phyloP scores from a whole-genome alignment of 139 green algal species.

The Mychonastes homosphaera region DNA sequence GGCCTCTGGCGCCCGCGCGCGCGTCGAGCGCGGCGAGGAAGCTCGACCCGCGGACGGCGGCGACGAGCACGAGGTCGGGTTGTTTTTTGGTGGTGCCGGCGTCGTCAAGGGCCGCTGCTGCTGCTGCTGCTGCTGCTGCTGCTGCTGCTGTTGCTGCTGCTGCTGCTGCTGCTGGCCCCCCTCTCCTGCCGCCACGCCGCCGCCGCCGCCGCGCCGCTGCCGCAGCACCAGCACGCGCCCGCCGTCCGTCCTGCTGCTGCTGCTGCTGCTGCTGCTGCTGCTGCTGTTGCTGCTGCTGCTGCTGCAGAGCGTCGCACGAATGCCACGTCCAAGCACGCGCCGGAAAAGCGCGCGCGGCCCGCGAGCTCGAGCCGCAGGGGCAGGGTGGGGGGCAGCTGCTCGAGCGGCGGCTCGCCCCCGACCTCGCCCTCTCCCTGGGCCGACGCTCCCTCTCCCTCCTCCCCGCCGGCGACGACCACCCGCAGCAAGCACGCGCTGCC shows the following conservation, averaged over 20 bases:
- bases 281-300: slow-evolving; percentile 3
- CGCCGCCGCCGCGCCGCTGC: not conserved
- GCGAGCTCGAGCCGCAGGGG: not conserved
- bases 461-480: too few species aligned
- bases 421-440: not conserved
- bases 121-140: slow-evolving; percentile 4
- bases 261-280: slow-evolving; percentile 6
- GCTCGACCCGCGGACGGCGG: not conserved
- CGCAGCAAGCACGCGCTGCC: too few species aligned
- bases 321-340: not conserved
- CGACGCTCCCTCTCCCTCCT: not conserved
- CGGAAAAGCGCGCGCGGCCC: not conserved
- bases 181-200: slow-evolving; percentile 10
- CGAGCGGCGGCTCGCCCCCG: not conserved
- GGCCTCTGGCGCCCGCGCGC: not conserved
- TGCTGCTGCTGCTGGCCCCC: slow-evolving; percentile 1
- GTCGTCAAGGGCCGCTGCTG: slow-evolving; percentile 10
- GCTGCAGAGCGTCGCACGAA: not conserved
- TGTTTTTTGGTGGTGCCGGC: not conserved
- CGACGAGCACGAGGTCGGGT: not conserved
- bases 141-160: slow-evolving; percentile 1
- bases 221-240: not conserved
- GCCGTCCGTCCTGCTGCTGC: not conserved
- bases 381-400: not conserved
- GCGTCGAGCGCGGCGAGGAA: not conserved